Base-by-base conservation (phyloP, 768 basidiomycete genomes). In the Collybiopsis luxurians region DNA sequence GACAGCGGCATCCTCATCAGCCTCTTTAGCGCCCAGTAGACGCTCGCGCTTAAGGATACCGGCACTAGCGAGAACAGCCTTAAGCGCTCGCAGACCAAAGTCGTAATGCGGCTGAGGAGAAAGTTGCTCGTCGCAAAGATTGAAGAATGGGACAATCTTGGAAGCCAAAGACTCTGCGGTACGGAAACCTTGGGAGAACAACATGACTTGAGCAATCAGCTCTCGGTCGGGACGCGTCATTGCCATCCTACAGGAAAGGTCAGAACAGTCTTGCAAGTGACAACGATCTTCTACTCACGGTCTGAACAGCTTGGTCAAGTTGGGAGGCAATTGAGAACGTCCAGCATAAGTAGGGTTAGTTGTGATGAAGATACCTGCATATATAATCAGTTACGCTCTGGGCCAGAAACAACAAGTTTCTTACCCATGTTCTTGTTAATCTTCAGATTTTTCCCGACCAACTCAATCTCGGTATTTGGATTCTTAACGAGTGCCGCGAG, bases 291-390 rank as follows among this genome's bases (percentile, higher is more conserved):
- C 11, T 31, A 82, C 89, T 64, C 63, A 93, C 90, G 92, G 92
- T 69, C 95, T 81, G 82, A 97, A 97, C 24, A 96, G 79, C 71
- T 98, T 95, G 30, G 93, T 92, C 66, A 93, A 72, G 68, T 92
- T 93, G 39, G 92, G 90, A 15, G 91, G 91, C 19, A 93, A 74
- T 53, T 87, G 87, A 13, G 97, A 98, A 58, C 97, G 93, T 63
- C 96, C 97, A 63, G 97, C 97, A 69, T 99, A 99, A 62, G 94
- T 96, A 9, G 97, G 97, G 72, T 99, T 99, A 62, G 93, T 98
- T 5, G 97, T 99, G 64, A 99, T 98, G 78, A 99, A 99, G 59
- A 99, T 95, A 54, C 92, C 92, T 91, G 60, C 6, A 39, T 4
- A 57, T 46, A 19, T 59, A 50, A 59, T 43, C 34, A 66, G 17